Evolutionary conservation across 2,329 filamentous ascomycete genomes (phyloP).

Genomic region (Pseudogymnoascus pannorum): DNA sequence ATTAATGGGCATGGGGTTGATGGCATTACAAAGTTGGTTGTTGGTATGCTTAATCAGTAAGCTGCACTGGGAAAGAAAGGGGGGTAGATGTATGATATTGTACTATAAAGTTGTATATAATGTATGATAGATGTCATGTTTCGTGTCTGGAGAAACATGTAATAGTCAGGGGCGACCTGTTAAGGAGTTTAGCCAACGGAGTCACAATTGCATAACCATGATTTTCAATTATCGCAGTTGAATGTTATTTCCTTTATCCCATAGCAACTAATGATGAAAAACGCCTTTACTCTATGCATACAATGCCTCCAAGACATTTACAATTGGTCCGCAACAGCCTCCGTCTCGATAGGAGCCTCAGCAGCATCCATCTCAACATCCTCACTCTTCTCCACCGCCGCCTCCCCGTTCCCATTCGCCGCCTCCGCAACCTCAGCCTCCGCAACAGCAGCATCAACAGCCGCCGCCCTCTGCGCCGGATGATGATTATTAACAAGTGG

Average conservation of each 20-base stretch:
- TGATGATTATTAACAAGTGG: slow-evolving; percentile 60
- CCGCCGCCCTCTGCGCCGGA: slow-evolving; percentile 19
- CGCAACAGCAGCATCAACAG: neutral
- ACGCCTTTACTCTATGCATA: slow-evolving; percentile 7
- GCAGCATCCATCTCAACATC: slow-evolving; percentile 9
- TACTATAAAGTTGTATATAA: slow-evolving; percentile 3
- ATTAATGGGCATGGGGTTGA: slow-evolving; percentile 81
- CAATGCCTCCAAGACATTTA: slow-evolving; percentile 2
- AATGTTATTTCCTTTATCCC: slow-evolving; percentile 7
- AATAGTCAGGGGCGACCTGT: neutral
- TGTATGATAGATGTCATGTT: neutral
- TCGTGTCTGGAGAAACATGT: neutral
- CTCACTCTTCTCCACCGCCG: neutral
- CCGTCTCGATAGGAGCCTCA: neutral
- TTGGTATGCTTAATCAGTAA: slow-evolving; percentile 55
- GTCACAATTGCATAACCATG: neutral
- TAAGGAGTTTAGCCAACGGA: neutral
- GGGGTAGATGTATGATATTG: neutral
- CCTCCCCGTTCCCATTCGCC: neutral
- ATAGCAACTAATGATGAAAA: slow-evolving; percentile 5
- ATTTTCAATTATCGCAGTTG: neutral
- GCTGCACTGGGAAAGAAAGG: neutral
- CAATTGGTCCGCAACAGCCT: neutral
- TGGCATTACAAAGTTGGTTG: slow-evolving; percentile 63
- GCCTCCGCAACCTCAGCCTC: slow-evolving; percentile 16